Evolutionary conservation across 2,329 filamentous ascomycete species (phyloP).

Genomic region (Mycosphaerella arachidis): DNA sequence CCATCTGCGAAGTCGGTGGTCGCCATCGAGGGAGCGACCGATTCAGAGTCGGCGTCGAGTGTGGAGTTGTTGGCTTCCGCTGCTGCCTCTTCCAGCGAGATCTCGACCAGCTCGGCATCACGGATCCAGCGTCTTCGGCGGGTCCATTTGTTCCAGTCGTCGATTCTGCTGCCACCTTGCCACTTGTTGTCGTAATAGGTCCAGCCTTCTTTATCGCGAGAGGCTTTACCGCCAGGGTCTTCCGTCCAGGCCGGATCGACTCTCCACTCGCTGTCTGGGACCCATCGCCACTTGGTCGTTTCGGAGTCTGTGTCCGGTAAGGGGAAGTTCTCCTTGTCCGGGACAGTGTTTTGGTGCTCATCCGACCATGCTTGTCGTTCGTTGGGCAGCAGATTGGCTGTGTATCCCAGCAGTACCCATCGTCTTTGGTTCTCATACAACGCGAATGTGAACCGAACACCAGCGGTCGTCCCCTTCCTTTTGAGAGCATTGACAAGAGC

Average conservation of each 20-base stretch:
- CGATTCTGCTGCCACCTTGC: constrained; percentile 80
- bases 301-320: constrained; percentile 63
- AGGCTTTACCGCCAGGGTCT: constrained; percentile 27
- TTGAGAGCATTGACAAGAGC: constrained; percentile 35
- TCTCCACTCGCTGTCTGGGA: constrained; percentile 76
- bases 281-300: constrained; percentile 71
- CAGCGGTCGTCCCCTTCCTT: constrained; percentile 50
- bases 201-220: constrained; percentile 69
- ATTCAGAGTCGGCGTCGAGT: constrained; percentile 7
- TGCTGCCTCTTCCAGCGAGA: constrained; percentile 31
- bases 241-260: constrained; percentile 68
- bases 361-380: constrained; percentile 92
- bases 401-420: constrained; percentile 95
- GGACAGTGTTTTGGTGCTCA: constrained; percentile 80
- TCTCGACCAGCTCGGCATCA: constrained; percentile 89
- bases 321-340: constrained; percentile 67
- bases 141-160: constrained; percentile 94
- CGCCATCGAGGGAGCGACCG: constrained; percentile 14
- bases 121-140: constrained; percentile 92
- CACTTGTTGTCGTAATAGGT: constrained; percentile 99
- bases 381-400: constrained; percentile 81
- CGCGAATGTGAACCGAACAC: constrained; percentile 93
- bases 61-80: constrained; percentile 1
- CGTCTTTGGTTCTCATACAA: constrained; percentile 94
- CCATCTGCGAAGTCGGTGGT: constrained; percentile 14